Evolutionary conservation across 73 alveolate genomes (phyloP).

Genomic region (Effrenium voratum): DNA sequence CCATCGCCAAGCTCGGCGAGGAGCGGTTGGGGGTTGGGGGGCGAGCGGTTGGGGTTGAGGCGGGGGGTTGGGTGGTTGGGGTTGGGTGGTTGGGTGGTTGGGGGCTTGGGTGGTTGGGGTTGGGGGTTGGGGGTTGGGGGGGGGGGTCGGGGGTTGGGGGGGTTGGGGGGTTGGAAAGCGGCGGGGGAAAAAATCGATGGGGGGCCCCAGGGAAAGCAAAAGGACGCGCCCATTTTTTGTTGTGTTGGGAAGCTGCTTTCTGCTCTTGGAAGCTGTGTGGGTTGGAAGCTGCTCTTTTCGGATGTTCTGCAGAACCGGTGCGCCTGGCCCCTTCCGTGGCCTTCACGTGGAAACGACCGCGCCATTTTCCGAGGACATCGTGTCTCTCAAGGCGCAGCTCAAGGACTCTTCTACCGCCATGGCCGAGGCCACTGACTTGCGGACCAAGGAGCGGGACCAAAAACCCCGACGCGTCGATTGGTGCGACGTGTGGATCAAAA

Average conservation of each 20-base stretch:
- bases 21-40: not conserved
- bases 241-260: too few relatives aligned
- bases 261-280: not conserved
- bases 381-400: not conserved
- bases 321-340: not conserved
- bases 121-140: too few relatives aligned
- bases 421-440: constrained; percentile 42
- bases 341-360: not conserved
- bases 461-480: not conserved
- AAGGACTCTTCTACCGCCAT: constrained; percentile 9
- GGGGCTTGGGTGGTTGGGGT: too few relatives aligned
- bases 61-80: too few relatives aligned
- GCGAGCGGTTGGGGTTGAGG: not conserved
- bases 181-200: too few relatives aligned
- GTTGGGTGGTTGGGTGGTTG: too few relatives aligned
- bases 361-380: not conserved
- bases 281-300: not conserved
- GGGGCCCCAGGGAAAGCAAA: too few relatives aligned
- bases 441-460: constrained; percentile 32
- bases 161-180: too few relatives aligned
- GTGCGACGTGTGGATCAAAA: too few relatives aligned
- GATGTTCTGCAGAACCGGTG: not conserved
- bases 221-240: too few relatives aligned
- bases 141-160: too few relatives aligned
- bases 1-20: constrained; percentile 6